Percentiles rank a stretch among this genome's conserved stretches.
phyloP scores from a whole-genome alignment of 2,329 filamentous ascomycete species.

The Fusarium domesticum region DNA sequence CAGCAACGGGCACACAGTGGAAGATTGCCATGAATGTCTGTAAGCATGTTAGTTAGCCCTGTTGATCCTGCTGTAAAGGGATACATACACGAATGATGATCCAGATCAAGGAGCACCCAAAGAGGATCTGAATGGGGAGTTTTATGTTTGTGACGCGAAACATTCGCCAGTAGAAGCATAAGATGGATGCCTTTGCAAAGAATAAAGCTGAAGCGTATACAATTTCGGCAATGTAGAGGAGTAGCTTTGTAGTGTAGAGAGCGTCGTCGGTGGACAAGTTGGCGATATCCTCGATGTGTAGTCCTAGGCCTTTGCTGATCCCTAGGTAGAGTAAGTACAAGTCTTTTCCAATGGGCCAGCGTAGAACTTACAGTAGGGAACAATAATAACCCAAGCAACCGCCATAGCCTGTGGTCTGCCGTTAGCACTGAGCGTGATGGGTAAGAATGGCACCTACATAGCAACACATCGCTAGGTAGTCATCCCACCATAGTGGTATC shows the following conservation, averaged over 20 bases:
- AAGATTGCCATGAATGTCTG: slow-evolving; percentile 19
- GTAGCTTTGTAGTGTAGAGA: slow-evolving; percentile 7
- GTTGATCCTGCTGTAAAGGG: not conserved
- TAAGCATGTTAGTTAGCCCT: slow-evolving; percentile 5
- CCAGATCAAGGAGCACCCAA: slow-evolving; percentile 25
- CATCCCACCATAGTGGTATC: slow-evolving; percentile 24
- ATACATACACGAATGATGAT: slow-evolving; percentile 26
- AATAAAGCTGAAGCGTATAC: slow-evolving; percentile 29
- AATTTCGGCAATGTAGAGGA: slow-evolving; percentile 24
- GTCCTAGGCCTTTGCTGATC: slow-evolving; percentile 15
- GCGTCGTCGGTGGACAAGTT: slow-evolving; percentile 4
- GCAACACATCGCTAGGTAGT: slow-evolving; percentile 17
- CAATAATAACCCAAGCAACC: slow-evolving; percentile 16
- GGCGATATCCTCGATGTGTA: slow-evolving; percentile 17
- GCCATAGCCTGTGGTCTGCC: slow-evolving; percentile 14
- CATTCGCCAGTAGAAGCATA: slow-evolving; percentile 33
- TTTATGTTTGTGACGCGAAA: slow-evolving; percentile 28
- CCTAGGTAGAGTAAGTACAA: slow-evolving; percentile 10
- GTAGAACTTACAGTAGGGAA: slow-evolving; percentile 11
- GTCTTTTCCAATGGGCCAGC: not conserved
- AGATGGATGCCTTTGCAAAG: slow-evolving; percentile 28
- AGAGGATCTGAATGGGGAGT: slow-evolving; percentile 28
- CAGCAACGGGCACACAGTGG: slow-evolving; percentile 18
- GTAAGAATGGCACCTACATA: too few relatives aligned
- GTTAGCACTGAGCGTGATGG: too few relatives aligned